Evolutionary conservation across 257 asterid species (phyloP).

Genomic region (Forsythia suspensa): DNA sequence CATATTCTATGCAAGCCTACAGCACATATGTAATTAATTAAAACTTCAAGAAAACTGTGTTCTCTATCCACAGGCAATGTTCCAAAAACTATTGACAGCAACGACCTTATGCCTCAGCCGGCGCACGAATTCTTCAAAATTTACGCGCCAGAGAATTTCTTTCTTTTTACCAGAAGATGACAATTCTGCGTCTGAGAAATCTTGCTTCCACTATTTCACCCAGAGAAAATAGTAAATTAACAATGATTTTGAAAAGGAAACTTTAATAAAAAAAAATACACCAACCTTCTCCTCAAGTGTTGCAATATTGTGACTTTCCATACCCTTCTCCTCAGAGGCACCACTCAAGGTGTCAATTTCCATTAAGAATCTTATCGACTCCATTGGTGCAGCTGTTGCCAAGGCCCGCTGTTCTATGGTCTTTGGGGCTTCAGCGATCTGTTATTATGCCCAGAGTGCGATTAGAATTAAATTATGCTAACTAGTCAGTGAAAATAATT

Average conservation of each 20-base stretch:
- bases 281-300: conserved; percentile 67
- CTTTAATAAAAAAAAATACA: conserved; percentile 3
- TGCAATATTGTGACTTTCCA: conserved; percentile 30
- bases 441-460: conserved; percentile 16
- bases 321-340: conserved; percentile 33
- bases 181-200: conserved; percentile 44
- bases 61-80: conserved; percentile 8
- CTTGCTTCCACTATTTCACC: conserved; percentile 63
- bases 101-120: conserved; percentile 72
- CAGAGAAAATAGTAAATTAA: conserved; percentile 21
- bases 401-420: conserved; percentile 70
- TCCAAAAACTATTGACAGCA: conserved; percentile 13
- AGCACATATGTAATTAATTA: conserved; percentile 3
- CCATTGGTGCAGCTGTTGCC: conserved; percentile 80
- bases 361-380: conserved; percentile 68
- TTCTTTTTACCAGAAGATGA: conserved; percentile 40
- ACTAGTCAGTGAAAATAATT: not conserved
- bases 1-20: conserved; percentile 72
- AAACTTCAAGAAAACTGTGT: conserved; percentile 5
- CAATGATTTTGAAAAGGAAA: conserved; percentile 16
- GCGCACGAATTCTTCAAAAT: conserved; percentile 73
- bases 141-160: conserved; percentile 91
- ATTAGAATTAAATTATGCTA: not conserved
- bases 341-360: conserved; percentile 44
- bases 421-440: conserved; percentile 34